Evolutionary conservation across 371 early-diverging fungal genomes (phyloP).

Genomic region (Mortierella polycephala): DNA sequence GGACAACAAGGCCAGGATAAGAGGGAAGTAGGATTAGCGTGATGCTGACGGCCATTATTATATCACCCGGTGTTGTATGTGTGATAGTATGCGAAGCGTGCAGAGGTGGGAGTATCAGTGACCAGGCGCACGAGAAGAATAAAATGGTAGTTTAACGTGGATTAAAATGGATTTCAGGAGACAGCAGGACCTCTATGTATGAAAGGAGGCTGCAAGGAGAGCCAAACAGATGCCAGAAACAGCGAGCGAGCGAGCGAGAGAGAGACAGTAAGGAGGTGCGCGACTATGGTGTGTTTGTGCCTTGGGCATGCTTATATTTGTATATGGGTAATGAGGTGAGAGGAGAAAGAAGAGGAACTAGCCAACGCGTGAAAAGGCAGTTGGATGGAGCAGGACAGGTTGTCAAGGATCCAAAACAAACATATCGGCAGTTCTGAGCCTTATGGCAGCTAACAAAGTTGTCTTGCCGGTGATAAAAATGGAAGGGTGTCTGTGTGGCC

Average conservation of each 20-base stretch:
- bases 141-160: slow-evolving; percentile 13
- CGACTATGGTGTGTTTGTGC: background rate
- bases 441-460: background rate
- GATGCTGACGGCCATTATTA: background rate
- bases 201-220: slow-evolving; percentile 31
- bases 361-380: background rate
- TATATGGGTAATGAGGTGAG: background rate
- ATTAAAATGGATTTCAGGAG: slow-evolving; percentile 46
- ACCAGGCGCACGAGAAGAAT: background rate
- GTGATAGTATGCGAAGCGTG: background rate
- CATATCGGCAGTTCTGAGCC: background rate
- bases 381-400: background rate
- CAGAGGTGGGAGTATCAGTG: background rate
- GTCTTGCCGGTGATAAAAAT: too few relatives aligned
- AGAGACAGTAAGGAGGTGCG: slow-evolving; percentile 2
- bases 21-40: slow-evolving; percentile 4
- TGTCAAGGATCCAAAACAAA: background rate
- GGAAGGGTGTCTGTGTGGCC: background rate
- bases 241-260: slow-evolving; percentile 9
- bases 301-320: too few relatives aligned
- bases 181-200: slow-evolving; percentile 17
- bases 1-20: slow-evolving; percentile 9
- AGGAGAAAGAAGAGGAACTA: background rate
- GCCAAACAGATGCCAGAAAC: slow-evolving; percentile 3
- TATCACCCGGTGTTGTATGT: background rate